Conservation (phyloP, 345 rosid species). For the Cardamine chenopodiifolia region DNA sequence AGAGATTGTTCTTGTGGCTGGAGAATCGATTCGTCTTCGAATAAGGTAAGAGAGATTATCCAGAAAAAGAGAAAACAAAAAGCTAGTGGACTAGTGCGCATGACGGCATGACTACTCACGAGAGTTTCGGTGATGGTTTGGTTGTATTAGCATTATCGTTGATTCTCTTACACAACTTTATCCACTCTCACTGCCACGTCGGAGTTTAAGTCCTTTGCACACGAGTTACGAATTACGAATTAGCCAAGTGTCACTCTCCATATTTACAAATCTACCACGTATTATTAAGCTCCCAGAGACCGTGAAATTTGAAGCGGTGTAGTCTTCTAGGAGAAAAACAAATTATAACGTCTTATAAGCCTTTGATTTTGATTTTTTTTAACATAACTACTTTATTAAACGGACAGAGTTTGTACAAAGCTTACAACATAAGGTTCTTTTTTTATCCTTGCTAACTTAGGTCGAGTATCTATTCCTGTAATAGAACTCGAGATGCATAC, state of each 20-base stretch:
- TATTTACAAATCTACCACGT: constrained; percentile 37
- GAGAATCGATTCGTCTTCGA: not conserved
- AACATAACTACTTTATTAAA: too few relatives aligned
- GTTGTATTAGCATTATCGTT: not conserved
- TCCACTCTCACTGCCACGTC: constrained; percentile 15
- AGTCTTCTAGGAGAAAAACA: too few relatives aligned
- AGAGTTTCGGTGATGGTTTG: constrained; percentile 15
- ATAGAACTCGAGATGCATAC: too few relatives aligned
- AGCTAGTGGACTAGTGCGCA: not conserved
- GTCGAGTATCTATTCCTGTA: too few relatives aligned
- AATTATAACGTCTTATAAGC: too few relatives aligned
- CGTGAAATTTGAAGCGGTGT: constrained; percentile 19
- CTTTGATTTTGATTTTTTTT: too few relatives aligned
- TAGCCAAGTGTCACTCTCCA: constrained; percentile 24
- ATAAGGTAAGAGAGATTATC: constrained; percentile 5
- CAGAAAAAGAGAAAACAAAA: constrained; percentile 1
- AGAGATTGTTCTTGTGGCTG: not conserved
- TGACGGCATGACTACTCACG: not conserved
- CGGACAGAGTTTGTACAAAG: too few relatives aligned
- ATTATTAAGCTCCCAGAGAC: not conserved
- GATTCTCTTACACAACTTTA: not conserved
- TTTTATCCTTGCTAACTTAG: too few relatives aligned
- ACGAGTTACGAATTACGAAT: constrained; percentile 4
- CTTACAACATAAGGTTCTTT: too few relatives aligned
- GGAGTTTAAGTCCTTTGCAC: not conserved